phyloP scores from a whole-genome alignment of 306 rosid genomes.

The Acacia acuminata region DNA sequence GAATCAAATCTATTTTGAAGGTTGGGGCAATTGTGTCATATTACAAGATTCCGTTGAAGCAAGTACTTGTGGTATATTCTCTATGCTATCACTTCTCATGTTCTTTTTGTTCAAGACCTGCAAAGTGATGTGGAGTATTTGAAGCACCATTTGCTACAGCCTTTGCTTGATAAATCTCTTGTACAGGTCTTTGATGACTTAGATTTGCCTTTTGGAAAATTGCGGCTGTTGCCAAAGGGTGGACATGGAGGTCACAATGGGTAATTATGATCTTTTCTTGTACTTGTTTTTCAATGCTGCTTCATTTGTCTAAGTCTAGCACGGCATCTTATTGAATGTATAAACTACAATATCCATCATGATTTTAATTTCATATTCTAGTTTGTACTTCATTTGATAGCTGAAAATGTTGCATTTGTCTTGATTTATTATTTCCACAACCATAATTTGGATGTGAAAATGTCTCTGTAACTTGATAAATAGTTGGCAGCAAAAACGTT shows the following conservation, averaged over 20 bases:
- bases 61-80: slow-evolving; percentile 82
- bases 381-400: slow-evolving; percentile 8
- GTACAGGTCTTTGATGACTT: slow-evolving; percentile 85
- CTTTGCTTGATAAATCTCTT: slow-evolving; percentile 26
- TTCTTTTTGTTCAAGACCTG: slow-evolving; percentile 17
- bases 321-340: slow-evolving; percentile 7
- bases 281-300: slow-evolving; percentile 10
- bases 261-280: slow-evolving; percentile 43
- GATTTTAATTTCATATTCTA: slow-evolving; percentile 3
- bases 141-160: slow-evolving; percentile 21
- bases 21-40: slow-evolving; percentile 87
- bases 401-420: background rate
- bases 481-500: background rate
- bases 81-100: slow-evolving; percentile 19
- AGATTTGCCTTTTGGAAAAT: slow-evolving; percentile 88
- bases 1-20: slow-evolving; percentile 51
- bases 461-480: slow-evolving; percentile 1
- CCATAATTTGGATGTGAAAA: slow-evolving; percentile 4
- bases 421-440: background rate
- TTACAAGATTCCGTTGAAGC: slow-evolving; percentile 90
- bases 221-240: slow-evolving; percentile 90
- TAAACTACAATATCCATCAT: background rate
- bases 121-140: slow-evolving; percentile 5
- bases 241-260: slow-evolving; percentile 99
- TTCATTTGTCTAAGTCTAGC: slow-evolving; percentile 5